Conservation (phyloP, 805 yeast species). For the Nakazawaea sp. region DNA sequence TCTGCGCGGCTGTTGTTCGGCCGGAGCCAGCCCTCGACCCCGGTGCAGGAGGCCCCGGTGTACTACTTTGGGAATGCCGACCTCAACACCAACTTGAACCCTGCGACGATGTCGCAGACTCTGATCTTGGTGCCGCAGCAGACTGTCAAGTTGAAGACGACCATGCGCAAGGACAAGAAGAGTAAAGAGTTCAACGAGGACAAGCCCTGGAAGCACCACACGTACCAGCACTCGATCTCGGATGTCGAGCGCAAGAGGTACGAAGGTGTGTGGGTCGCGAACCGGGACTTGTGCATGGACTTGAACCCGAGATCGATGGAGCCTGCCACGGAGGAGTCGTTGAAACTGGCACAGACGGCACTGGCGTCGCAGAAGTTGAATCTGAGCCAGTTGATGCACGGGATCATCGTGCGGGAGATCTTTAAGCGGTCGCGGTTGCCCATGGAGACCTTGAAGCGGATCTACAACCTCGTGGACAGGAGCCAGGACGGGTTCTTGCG, state of each 20-base stretch:
- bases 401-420: constrained; percentile 63
- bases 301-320: constrained; percentile 1
- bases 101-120: constrained; percentile 9
- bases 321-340: constrained; percentile 11
- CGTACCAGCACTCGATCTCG: constrained; percentile 38
- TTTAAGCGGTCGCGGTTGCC: constrained; percentile 80
- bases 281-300: constrained; percentile 58
- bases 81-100: constrained; percentile 4
- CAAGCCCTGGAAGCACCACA: constrained; percentile 91
- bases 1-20: constrained; percentile 7
- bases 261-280: constrained; percentile 92
- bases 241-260: constrained; percentile 78
- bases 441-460: constrained; percentile 46
- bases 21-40: background rate
- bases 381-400: constrained; percentile 32
- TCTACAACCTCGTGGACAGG: constrained; percentile 82
- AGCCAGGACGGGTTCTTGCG: constrained; percentile 69
- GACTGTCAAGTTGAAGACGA: constrained; percentile 38
- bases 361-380: constrained; percentile 3
- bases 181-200: constrained; percentile 65
- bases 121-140: constrained; percentile 8
- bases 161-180: constrained; percentile 39
- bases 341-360: constrained; percentile 19
- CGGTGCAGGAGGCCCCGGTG: background rate
- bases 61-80: constrained; percentile 3